Conservation (phyloP, 768 basidiomycete species). For the Leccinum disarticulatum region DNA sequence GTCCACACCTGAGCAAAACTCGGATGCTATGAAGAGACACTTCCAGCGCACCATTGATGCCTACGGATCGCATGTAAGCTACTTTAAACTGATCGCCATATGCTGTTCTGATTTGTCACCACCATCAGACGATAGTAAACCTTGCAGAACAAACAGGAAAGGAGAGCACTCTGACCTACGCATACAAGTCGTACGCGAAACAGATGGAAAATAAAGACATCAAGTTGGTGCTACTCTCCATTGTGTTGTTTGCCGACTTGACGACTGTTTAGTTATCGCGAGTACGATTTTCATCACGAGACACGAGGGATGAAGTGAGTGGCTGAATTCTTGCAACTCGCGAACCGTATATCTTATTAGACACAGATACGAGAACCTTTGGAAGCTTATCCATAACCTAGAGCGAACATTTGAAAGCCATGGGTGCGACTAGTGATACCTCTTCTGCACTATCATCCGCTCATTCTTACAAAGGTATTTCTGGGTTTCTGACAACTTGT, state of each 20-base stretch:
- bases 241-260: background rate
- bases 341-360: slow-evolving; percentile 2
- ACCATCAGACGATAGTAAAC: slow-evolving; percentile 72
- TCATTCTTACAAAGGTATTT: slow-evolving; percentile 54
- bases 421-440: slow-evolving; percentile 49
- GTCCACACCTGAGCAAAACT: slow-evolving; percentile 68
- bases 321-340: background rate
- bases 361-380: slow-evolving; percentile 84
- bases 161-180: slow-evolving; percentile 76
- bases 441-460: background rate
- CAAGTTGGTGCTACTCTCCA: slow-evolving; percentile 43
- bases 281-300: slow-evolving; percentile 93
- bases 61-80: slow-evolving; percentile 78
- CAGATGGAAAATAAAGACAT: slow-evolving; percentile 56
- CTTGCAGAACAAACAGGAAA: slow-evolving; percentile 90
- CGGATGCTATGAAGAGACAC: slow-evolving; percentile 71
- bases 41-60: slow-evolving; percentile 59
- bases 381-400: slow-evolving; percentile 68
- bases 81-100: slow-evolving; percentile 3
- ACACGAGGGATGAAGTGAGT: slow-evolving; percentile 92
- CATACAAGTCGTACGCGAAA: slow-evolving; percentile 69
- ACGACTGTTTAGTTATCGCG: slow-evolving; percentile 53
- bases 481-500: slow-evolving; percentile 70
- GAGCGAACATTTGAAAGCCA: slow-evolving; percentile 75
- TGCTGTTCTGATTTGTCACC: slow-evolving; percentile 3